Conservation (phyloP, 2,329 filamentous ascomycete genomes). For the Cyclaneusma minus region DNA sequence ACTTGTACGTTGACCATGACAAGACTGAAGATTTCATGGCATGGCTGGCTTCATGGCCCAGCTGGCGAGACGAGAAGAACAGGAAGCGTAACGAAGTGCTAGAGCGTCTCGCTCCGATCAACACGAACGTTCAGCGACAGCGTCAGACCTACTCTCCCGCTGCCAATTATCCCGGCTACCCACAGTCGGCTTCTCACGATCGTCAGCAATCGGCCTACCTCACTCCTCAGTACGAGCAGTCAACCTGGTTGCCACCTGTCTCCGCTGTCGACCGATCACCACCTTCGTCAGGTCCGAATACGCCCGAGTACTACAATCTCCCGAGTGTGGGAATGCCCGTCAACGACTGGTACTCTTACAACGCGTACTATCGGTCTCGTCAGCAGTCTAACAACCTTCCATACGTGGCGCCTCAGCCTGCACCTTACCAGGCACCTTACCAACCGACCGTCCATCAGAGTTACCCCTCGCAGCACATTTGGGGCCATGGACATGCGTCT, state of each 20-base stretch:
- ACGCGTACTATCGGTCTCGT: slow-evolving; percentile 24
- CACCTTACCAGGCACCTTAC: slow-evolving; percentile 31
- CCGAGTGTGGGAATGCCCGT: slow-evolving; percentile 31
- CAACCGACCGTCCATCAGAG: too few species aligned
- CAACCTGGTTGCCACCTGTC: slow-evolving; percentile 17
- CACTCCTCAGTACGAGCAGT: slow-evolving; percentile 14
- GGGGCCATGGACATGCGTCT: slow-evolving; percentile 26
- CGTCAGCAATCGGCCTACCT: slow-evolving; percentile 15
- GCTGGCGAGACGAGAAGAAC: slow-evolving; percentile 34
- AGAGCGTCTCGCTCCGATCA: slow-evolving; percentile 31
- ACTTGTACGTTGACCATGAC: slow-evolving; percentile 51
- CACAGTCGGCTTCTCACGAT: slow-evolving; percentile 24
- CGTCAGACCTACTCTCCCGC: slow-evolving; percentile 29
- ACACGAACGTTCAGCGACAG: slow-evolving; percentile 44
- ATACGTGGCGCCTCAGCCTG: slow-evolving; percentile 26
- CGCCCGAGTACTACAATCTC: slow-evolving; percentile 34
- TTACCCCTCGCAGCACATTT: slow-evolving; percentile 26
- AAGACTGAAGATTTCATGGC: slow-evolving; percentile 45
- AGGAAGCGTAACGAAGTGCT: slow-evolving; percentile 18
- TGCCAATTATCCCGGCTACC: slow-evolving; percentile 30
- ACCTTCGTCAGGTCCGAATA: slow-evolving; percentile 35
- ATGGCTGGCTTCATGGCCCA: slow-evolving; percentile 52
- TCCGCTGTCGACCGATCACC: slow-evolving; percentile 27
- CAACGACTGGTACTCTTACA: slow-evolving; percentile 33
- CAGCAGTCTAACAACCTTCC: slow-evolving; percentile 11